A percentile compares a stretch with the other conserved stretches of the same genome.
Conservation (phyloP, 2,329 filamentous ascomycete genomes). For the Magnaporthiopsis poae region DNA sequence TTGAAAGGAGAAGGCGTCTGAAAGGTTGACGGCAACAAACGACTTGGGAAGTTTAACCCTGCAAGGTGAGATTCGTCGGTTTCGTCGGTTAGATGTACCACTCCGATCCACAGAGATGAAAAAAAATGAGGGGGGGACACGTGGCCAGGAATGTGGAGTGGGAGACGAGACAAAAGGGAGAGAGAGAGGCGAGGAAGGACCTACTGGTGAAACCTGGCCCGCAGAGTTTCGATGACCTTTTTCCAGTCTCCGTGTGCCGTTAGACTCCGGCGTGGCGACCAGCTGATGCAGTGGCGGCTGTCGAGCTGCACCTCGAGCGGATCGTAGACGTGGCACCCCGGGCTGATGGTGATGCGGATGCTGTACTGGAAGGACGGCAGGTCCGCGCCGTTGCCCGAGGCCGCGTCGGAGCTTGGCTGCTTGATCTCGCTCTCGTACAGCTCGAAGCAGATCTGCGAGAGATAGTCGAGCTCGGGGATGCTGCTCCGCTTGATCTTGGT, state of each 20-base stretch:
- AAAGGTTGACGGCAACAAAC: slow-evolving; percentile 55
- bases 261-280: slow-evolving; percentile 77
- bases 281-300: slow-evolving; percentile 91
- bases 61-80: neutral
- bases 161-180: slow-evolving; percentile 11
- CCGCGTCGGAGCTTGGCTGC: slow-evolving; percentile 19
- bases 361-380: slow-evolving; percentile 75
- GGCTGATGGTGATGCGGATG: slow-evolving; percentile 90
- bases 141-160: neutral
- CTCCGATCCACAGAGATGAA: neutral
- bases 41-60: slow-evolving; percentile 59
- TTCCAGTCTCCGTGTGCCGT: slow-evolving; percentile 93
- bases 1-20: slow-evolving; percentile 52
- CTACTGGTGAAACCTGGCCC: slow-evolving; percentile 90
- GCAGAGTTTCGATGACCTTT: slow-evolving; percentile 86
- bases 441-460: slow-evolving; percentile 96
- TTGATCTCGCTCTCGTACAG: slow-evolving; percentile 88
- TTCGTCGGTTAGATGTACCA: neutral
- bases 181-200: slow-evolving; percentile 22
- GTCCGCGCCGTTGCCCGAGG: slow-evolving; percentile 18
- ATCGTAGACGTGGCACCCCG: slow-evolving; percentile 92
- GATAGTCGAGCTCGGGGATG: slow-evolving; percentile 93
- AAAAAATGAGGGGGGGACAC: neutral
- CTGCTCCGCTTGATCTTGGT: slow-evolving; percentile 93
- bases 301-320: slow-evolving; percentile 93